These are phyloP conservation scores for Fraxinus dipetala DNA, from an alignment of 305 asterid genomes.

Conservation along the genomic window DNA sequence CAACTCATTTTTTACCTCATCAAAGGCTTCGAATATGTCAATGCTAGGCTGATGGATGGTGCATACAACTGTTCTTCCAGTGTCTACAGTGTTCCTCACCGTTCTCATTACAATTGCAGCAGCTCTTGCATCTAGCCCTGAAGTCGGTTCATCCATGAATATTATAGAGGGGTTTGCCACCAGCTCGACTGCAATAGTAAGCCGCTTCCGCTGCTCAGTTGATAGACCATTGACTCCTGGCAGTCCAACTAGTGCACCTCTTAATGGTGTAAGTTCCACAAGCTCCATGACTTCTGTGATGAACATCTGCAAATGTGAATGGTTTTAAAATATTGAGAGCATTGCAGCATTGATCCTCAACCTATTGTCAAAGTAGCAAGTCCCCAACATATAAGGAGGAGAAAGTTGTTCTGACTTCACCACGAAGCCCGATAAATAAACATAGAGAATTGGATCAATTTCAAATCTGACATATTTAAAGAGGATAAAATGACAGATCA, in stretches of 20 bases:
- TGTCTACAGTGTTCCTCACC: slow-evolving; percentile 48
- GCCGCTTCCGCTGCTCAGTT: slow-evolving; percentile 54
- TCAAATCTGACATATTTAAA: background rate
- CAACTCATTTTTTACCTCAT: slow-evolving; percentile 30
- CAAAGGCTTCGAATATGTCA: slow-evolving; percentile 51
- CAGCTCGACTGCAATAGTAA: slow-evolving; percentile 52
- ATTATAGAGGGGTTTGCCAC: slow-evolving; percentile 48
- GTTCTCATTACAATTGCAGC: slow-evolving; percentile 56
- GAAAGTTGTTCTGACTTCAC: background rate
- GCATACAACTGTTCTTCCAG: slow-evolving; percentile 55
- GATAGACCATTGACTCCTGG: slow-evolving; percentile 52
- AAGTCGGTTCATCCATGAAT: slow-evolving; percentile 60
- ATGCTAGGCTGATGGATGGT: slow-evolving; percentile 64
- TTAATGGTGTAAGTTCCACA: slow-evolving; percentile 40
- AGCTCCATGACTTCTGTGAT: slow-evolving; percentile 52
- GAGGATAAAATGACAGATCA: background rate
- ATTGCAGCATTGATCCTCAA: background rate
- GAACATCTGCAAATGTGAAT: slow-evolving; percentile 29
- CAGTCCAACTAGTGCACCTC: slow-evolving; percentile 45
- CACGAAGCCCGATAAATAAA: background rate
- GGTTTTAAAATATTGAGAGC: background rate
- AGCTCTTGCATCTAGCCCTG: slow-evolving; percentile 51
- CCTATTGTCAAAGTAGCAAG: background rate
- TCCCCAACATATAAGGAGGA: background rate
- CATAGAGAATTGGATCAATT: background rate